Conservation (phyloP, 306 rosid genomes). For the Trifolium dubium region DNA sequence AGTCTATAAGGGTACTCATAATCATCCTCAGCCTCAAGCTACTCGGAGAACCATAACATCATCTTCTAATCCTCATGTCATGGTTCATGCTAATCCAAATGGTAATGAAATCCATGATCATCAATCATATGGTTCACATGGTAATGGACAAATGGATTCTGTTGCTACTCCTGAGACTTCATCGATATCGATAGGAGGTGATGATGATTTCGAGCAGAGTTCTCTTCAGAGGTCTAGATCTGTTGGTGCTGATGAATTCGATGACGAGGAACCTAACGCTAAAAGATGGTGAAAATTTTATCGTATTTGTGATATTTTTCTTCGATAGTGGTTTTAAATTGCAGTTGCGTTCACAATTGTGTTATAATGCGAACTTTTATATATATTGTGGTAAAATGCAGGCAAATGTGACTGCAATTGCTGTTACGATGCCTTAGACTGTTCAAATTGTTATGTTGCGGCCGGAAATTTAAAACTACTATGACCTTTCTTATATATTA, state of each 20-base stretch:
- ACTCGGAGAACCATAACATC: constrained; percentile 65
- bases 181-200: constrained; percentile 77
- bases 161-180: constrained; percentile 86
- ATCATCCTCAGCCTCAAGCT: constrained; percentile 83
- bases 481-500: not conserved
- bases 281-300: constrained; percentile 69
- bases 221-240: constrained; percentile 82
- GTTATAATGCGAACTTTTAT: not conserved
- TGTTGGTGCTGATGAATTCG: constrained; percentile 57
- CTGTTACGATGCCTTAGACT: not conserved
- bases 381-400: not conserved
- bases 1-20: constrained; percentile 88
- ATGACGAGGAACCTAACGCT: constrained; percentile 80
- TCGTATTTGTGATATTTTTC: not conserved
- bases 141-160: constrained; percentile 68
- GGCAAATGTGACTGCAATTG: not conserved
- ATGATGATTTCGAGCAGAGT: constrained; percentile 82
- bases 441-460: not conserved
- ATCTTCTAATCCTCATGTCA: constrained; percentile 43
- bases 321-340: not conserved
- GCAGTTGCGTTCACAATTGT: not conserved
- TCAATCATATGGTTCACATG: constrained; percentile 53
- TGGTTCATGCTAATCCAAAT: constrained; percentile 50
- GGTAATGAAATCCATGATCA: constrained; percentile 60
- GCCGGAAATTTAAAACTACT: not conserved